These are phyloP conservation scores for Crithidia expoeki DNA, from an alignment of 208 protist species.

Conservation along the genomic window DNA sequence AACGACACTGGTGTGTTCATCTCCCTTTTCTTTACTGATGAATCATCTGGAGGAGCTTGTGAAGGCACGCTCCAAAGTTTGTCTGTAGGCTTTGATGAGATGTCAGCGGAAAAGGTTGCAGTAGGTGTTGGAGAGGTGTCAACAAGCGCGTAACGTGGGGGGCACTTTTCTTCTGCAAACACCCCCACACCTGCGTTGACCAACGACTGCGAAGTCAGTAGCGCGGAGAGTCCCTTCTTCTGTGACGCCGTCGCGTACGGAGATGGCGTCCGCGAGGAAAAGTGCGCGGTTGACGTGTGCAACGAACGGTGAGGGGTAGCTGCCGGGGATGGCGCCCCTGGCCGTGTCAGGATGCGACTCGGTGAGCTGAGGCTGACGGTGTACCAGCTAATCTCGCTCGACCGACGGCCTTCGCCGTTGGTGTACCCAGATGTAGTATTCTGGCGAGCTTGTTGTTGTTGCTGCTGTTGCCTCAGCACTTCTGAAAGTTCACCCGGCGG, in stretches of 20 bases:
- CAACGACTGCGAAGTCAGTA: not conserved
- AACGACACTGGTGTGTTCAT: too few species aligned
- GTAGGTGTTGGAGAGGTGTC: too few species aligned
- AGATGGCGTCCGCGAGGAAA: not conserved
- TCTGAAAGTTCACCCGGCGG: not conserved
- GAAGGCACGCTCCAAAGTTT: too few species aligned
- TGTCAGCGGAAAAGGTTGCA: too few species aligned
- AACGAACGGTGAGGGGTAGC: not conserved
- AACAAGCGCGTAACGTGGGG: too few species aligned
- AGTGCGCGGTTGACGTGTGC: not conserved
- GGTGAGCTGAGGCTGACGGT: constrained; percentile 1
- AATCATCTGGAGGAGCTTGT: too few species aligned
- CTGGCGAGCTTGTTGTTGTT: not conserved
- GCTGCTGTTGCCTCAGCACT: not conserved
- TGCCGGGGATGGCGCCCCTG: not conserved
- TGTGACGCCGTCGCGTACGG: not conserved
- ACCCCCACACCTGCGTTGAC: not conserved
- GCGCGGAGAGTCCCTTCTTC: not conserved
- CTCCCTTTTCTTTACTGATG: too few species aligned
- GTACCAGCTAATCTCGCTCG: constrained; percentile 7
- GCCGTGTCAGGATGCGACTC: not conserved
- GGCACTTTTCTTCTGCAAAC: not conserved
- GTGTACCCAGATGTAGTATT: too few species aligned
- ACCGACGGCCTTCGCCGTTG: not conserved
- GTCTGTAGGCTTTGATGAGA: too few species aligned